phyloP scores from a whole-genome alignment of 345 rosid species.

The Lagerstroemia speciosa region DNA sequence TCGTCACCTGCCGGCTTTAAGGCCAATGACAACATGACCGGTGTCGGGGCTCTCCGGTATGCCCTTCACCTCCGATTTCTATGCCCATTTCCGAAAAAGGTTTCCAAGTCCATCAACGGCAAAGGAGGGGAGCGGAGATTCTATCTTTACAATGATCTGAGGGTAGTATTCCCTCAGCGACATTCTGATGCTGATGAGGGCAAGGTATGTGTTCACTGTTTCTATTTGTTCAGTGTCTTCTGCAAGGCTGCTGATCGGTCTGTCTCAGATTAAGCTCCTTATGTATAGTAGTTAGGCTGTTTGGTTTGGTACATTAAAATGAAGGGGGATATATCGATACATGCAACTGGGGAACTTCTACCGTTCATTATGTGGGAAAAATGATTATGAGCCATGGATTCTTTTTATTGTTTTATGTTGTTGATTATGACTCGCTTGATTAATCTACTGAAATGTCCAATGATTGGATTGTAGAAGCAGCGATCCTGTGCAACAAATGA shows the following conservation, averaged over 20 bases:
- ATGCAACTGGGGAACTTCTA: too few relatives aligned
- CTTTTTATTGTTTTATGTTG: too few relatives aligned
- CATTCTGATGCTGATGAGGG: slow-evolving; percentile 95
- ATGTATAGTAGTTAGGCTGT: background rate
- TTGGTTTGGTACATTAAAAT: background rate
- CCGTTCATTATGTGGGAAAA: too few relatives aligned
- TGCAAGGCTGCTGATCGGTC: background rate
- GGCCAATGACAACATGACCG: slow-evolving; percentile 36
- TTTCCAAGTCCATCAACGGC: slow-evolving; percentile 33
- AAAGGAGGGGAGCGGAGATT: slow-evolving; percentile 50
- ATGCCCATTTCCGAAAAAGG: slow-evolving; percentile 56
- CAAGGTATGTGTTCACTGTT: slow-evolving; percentile 46
- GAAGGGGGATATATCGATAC: background rate
- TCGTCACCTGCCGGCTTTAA: slow-evolving; percentile 31
- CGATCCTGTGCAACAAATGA: too few relatives aligned
- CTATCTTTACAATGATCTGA: slow-evolving; percentile 76
- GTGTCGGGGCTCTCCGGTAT: slow-evolving; percentile 72
- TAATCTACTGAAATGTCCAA: too few relatives aligned
- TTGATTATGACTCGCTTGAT: too few relatives aligned
- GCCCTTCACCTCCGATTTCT: slow-evolving; percentile 86
- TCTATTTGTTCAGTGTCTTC: background rate
- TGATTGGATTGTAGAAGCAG: too few relatives aligned
- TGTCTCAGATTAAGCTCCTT: background rate
- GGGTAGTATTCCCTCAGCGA: slow-evolving; percentile 88
- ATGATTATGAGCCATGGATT: too few relatives aligned